Conservation (phyloP, 2,329 filamentous ascomycete species). For the Ceratocystis ficicola region DNA sequence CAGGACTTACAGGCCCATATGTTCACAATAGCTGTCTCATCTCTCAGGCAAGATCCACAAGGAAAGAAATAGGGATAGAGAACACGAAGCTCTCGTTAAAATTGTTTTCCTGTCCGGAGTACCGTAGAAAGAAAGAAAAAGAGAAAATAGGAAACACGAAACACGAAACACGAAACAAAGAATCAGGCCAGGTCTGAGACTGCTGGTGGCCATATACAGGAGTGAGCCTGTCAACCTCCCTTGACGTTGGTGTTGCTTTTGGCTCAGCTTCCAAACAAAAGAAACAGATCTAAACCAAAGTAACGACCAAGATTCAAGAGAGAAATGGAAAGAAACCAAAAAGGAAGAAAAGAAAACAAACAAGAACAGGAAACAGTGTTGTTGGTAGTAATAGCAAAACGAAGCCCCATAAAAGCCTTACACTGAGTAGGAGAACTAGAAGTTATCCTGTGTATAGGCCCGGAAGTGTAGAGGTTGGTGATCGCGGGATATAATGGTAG, state of each 20-base stretch:
- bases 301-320: background rate
- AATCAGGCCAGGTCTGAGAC: slow-evolving; percentile 12
- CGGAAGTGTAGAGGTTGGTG: background rate
- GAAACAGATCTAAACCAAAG: background rate
- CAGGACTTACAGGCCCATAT: background rate
- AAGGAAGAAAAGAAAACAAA: slow-evolving; percentile 3
- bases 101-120: background rate
- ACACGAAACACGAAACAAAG: slow-evolving; percentile 6
- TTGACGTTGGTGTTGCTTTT: background rate
- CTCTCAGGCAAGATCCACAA: background rate
- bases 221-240: background rate
- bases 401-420: background rate
- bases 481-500: background rate
- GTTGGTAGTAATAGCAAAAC: slow-evolving; percentile 9
- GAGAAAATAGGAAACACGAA: slow-evolving; percentile 11
- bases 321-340: background rate
- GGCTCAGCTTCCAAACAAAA: background rate
- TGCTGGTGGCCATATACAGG: slow-evolving; percentile 13
- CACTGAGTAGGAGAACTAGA: background rate
- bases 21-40: background rate
- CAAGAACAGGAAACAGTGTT: slow-evolving; percentile 12
- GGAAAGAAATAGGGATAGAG: background rate
- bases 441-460: background rate
- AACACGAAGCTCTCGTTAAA: background rate
- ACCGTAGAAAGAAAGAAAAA: slow-evolving; percentile 3